Evolutionary conservation across 495 filamentous ascomycete genomes (phyloP), one percentile per base, ranked within the genome.

Genomic region (Xylaria intraflava): DNA sequence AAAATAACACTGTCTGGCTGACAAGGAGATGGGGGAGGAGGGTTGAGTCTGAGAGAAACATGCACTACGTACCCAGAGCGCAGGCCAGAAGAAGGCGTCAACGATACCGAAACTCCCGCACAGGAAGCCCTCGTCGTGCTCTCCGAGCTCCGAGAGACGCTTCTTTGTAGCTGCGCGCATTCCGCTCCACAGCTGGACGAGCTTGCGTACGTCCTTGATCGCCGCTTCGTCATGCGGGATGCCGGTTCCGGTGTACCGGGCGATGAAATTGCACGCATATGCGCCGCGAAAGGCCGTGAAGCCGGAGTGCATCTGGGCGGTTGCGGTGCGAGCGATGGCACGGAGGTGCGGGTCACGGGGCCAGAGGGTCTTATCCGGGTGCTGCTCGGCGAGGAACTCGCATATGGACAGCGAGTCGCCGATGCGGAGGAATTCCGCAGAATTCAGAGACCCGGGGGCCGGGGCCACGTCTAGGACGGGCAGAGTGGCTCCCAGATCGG

Each of bases 231-330:
- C 58, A 2, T 64, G 17, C 5, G 66, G 62, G 9, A 58, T 52
- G 1, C 58, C 50, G 8, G 47, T 22, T 29, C 72, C 58, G 14
- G 56, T 36, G 38, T 72, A 64, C 17, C 65, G 61, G 16, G 70
- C 65, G n/a, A 76, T 49, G 50, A 78, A 71, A 62, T 78, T 80
- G 48, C 69, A 72, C 23, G 53, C 31, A 58, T 71, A 78, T 8
- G 67, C 67, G 42, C 69, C 64, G 12, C 80, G 70, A 6, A 82
- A 24, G 0, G 65, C 58, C 1, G 27, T 24, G 59, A 83, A 83
- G 22, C 73, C 69, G 1, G 79, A 72, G 56, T 81, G 78, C 78
- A 82, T 83, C 62, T 80, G 70, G 0, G 78, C 74, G 2, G 66
- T 69, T 5, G 76, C 76, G 17, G 67, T 69, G 30, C 78, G 68